phyloP scores from a whole-genome alignment of 768 basidiomycete species.

The Gymnopilus dilepis region DNA sequence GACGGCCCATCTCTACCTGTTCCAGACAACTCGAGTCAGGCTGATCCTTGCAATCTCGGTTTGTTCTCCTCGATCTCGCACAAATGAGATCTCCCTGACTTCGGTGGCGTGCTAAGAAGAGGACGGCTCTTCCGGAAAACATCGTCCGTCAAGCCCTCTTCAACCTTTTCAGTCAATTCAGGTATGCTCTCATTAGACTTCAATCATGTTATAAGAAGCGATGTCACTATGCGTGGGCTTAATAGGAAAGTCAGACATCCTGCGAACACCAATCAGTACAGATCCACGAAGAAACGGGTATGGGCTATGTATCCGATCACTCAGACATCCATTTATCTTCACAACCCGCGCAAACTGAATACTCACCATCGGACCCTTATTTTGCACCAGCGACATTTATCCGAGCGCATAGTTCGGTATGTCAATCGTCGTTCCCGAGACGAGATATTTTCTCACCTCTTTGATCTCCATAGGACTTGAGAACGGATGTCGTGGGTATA shows the following conservation, averaged over 20 bases:
- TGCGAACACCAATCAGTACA: constrained; percentile 13
- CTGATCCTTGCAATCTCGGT: constrained; percentile 11
- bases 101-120: constrained; percentile 7
- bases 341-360: constrained; percentile 26
- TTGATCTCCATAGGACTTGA: constrained; percentile 30
- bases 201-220: constrained; percentile 13
- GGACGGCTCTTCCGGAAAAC: constrained; percentile 6
- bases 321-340: constrained; percentile 24
- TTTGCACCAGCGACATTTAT: constrained; percentile 29
- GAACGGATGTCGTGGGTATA: constrained; percentile 27
- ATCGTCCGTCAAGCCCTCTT: constrained; percentile 12
- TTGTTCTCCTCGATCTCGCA: constrained; percentile 15
- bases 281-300: constrained; percentile 25
- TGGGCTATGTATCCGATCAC: constrained; percentile 27
- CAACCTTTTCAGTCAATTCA: constrained; percentile 5
- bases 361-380: constrained; percentile 28
- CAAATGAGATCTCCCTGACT: constrained; percentile 17
- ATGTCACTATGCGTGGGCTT: constrained; percentile 8
- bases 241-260: constrained; percentile 11
- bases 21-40: constrained; percentile 12
- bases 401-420: constrained; percentile 31
- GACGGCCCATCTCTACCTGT: constrained; percentile 16
- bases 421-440: constrained; percentile 29
- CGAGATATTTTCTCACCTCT: constrained; percentile 29
- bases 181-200: constrained; percentile 19